Conservation (phyloP, 306 rosid genomes). For the Notholithocarpus densiflorus region DNA sequence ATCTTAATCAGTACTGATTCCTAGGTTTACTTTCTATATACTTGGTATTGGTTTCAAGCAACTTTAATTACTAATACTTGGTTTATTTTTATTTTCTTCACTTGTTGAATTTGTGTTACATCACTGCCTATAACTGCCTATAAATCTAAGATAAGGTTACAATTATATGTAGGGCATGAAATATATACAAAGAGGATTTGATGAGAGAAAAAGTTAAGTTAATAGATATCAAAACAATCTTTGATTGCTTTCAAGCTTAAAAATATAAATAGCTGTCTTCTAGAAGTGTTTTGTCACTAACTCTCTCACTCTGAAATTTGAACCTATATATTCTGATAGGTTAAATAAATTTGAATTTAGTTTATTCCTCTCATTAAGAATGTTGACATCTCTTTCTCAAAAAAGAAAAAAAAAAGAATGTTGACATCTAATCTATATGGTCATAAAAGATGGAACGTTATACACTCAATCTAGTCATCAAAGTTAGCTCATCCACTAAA, state of each 20-base stretch:
- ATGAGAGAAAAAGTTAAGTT: background rate
- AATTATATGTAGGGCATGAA: background rate
- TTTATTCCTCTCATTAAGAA: constrained; percentile 7
- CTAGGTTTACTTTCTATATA: no score
- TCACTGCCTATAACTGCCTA: background rate
- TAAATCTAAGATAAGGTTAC: background rate
- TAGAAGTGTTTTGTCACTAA: background rate
- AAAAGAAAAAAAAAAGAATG: background rate
- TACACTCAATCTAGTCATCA: constrained; percentile 16
- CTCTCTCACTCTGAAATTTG: background rate
- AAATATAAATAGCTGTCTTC: background rate
- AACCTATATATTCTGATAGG: constrained; percentile 6
- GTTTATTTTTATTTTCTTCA: no score
- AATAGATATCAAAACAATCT: background rate
- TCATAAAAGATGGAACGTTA: constrained; percentile 6
- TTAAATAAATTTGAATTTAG: constrained; percentile 1
- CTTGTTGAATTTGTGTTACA: no score
- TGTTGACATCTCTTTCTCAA: background rate
- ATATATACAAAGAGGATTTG: background rate
- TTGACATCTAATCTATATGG: background rate
- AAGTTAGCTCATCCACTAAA: constrained; percentile 31
- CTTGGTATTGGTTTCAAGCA: no score
- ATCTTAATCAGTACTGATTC: no score
- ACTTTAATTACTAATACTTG: no score
- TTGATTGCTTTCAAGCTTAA: background rate